A percentile compares a stretch with the other conserved stretches of the same genome.
Evolutionary conservation across 2,329 filamentous ascomycete genomes (phyloP).

Genomic region (Graphilbum ipis-grandicollis): DNA sequence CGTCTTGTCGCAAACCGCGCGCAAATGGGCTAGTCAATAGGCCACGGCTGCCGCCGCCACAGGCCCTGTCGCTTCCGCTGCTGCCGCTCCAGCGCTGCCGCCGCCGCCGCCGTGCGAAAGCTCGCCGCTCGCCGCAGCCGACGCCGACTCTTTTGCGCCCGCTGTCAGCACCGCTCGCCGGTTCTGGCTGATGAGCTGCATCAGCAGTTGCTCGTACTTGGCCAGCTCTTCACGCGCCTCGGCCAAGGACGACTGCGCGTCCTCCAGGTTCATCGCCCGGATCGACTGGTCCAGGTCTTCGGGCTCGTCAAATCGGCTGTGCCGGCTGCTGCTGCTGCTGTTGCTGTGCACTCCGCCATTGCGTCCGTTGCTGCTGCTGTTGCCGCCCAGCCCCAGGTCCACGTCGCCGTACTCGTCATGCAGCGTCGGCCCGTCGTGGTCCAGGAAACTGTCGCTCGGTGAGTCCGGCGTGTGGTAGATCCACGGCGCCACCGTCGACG

Average conservation of each 20-base stretch:
- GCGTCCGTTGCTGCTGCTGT: neutral
- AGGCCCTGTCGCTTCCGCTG: too few species aligned
- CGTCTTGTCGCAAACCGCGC: too few species aligned
- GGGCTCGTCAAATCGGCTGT: neutral
- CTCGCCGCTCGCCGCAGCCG: too few species aligned
- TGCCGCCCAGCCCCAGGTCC: too few species aligned
- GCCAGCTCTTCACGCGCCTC: neutral
- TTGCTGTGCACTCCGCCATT: neutral
- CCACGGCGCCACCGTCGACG: slow-evolving; percentile 35
- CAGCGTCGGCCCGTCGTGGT: slow-evolving; percentile 1
- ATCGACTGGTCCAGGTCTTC: neutral
- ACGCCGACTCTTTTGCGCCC: too few species aligned
- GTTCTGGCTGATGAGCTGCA: neutral
- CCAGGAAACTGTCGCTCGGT: neutral
- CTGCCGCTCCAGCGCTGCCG: too few species aligned
- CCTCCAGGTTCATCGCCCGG: neutral
- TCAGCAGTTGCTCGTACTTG: neutral
- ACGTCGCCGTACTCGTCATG: neutral
- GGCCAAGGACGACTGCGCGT: neutral
- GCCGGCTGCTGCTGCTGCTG: neutral
- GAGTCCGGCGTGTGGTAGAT: slow-evolving; percentile 21
- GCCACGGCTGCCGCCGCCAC: neutral
- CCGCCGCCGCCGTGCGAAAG: too few species aligned
- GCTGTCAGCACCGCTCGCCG: neutral
- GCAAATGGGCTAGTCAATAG: too few species aligned